These are phyloP conservation scores for Boletus reticuloceps DNA, from an alignment of 768 basidiomycete genomes.

Conservation along the genomic window DNA sequence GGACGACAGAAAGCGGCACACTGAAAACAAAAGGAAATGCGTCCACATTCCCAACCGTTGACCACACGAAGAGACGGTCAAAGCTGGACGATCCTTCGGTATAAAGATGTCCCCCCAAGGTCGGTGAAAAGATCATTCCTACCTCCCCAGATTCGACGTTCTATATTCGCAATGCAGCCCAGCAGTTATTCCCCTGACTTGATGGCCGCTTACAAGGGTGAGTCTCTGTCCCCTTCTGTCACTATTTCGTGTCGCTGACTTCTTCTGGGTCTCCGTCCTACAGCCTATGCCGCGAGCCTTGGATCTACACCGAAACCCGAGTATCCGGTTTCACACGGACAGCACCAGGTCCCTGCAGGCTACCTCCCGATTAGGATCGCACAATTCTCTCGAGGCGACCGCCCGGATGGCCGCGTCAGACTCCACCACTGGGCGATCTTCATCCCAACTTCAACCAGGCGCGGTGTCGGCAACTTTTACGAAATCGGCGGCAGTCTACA, in stretches of 20 bases:
- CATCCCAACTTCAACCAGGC: conserved; percentile 16
- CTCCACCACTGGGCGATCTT: conserved; percentile 22
- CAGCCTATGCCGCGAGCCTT: conserved; percentile 11
- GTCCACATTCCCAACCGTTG: neutral
- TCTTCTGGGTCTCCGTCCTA: neutral
- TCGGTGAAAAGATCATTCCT: neutral
- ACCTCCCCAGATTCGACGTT: neutral
- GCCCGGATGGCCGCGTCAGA: neutral
- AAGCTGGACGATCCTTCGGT: conserved; percentile 1
- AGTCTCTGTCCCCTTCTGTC: neutral
- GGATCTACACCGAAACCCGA: neutral
- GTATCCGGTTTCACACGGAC: conserved; percentile 9
- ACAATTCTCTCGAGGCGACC: conserved; percentile 12
- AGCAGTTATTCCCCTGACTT: conserved; percentile 6
- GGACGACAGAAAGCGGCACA: no score
- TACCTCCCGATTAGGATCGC: conserved; percentile 14
- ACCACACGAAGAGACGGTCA: neutral
- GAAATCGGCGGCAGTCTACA: conserved; percentile 11
- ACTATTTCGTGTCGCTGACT: neutral
- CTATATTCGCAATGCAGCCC: neutral
- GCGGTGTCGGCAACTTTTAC: conserved; percentile 21
- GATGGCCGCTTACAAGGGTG: conserved; percentile 5
- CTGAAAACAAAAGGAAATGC: neutral
- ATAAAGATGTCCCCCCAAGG: conserved; percentile 5
- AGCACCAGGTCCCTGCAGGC: conserved; percentile 8